These are phyloP conservation scores for Triglochin maritima DNA, from an alignment of 106 monocot genomes.

Conservation along the genomic window DNA sequence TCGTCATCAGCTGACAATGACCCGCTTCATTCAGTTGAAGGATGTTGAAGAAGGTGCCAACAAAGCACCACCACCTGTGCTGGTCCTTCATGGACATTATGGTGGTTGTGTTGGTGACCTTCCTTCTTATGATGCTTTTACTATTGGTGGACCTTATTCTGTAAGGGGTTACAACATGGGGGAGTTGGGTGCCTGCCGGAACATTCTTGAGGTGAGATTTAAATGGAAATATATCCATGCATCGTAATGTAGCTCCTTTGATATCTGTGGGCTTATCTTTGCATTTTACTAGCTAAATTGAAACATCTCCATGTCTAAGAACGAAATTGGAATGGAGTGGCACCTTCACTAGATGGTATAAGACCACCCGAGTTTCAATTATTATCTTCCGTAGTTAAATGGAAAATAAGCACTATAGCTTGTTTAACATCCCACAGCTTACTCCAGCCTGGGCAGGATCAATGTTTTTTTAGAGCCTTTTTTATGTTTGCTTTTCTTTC, in stretches of 20 bases:
- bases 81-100: constrained; percentile 90
- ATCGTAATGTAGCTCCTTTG: not conserved
- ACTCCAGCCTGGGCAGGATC: too few species aligned
- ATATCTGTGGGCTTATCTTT: too few species aligned
- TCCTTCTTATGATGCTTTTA: constrained; percentile 91
- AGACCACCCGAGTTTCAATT: too few species aligned
- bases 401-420: too few species aligned
- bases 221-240: not conserved
- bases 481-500: not conserved
- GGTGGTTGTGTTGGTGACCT: constrained; percentile 97
- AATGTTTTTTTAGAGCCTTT: too few species aligned
- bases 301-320: too few species aligned
- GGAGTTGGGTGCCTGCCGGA: constrained; percentile 81
- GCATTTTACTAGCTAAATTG: too few species aligned
- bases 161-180: constrained; percentile 96
- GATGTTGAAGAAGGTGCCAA: constrained; percentile 68
- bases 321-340: too few species aligned
- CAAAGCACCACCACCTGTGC: constrained; percentile 71
- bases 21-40: constrained; percentile 73
- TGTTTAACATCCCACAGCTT: too few species aligned
- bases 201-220: constrained; percentile 73
- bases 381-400: too few species aligned
- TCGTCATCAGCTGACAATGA: constrained; percentile 78
- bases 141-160: constrained; percentile 96
- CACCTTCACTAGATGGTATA: too few species aligned